Conservation (phyloP, 2,329 filamentous ascomycete species). For the Colletotrichum sp. region DNA sequence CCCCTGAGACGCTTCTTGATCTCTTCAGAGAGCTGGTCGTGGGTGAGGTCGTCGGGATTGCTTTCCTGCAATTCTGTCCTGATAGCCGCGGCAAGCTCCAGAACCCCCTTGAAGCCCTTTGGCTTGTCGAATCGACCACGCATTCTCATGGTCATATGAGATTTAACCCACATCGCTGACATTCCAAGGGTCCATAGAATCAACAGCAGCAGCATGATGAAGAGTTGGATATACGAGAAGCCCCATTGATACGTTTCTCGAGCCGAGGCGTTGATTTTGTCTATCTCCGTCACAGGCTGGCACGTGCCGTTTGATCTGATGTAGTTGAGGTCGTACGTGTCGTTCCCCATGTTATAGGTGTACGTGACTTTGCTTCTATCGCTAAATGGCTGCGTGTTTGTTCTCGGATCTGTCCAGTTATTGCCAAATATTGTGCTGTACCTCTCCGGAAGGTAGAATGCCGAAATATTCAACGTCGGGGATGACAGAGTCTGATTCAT, state of each 20-base stretch:
- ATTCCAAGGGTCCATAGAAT: constrained; percentile 26
- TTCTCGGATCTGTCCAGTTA: constrained; percentile 13
- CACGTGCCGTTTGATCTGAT: constrained; percentile 23
- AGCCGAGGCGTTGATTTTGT: neutral
- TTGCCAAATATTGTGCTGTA: neutral
- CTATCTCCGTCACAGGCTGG: constrained; percentile 16
- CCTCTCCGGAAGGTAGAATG: neutral
- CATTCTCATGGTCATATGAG: constrained; percentile 11
- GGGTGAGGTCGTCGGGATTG: constrained; percentile 15
- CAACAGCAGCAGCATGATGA: constrained; percentile 15
- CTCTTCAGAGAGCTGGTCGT: constrained; percentile 21
- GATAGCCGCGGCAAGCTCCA: constrained; percentile 7
- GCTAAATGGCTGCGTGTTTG: neutral
- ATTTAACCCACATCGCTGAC: constrained; percentile 24
- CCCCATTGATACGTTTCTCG: constrained; percentile 28
- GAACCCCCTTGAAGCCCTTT: constrained; percentile 4
- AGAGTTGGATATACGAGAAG: constrained; percentile 30
- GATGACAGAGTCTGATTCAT: neutral
- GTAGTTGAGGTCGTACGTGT: constrained; percentile 22
- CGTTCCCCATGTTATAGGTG: neutral
- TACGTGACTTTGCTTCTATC: neutral
- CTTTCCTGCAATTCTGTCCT: constrained; percentile 17
- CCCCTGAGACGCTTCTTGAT: constrained; percentile 23
- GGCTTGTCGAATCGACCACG: neutral
- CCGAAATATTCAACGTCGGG: constrained; percentile 23